Base-by-base conservation (phyloP, 2,329 filamentous ascomycete species). In the Phialophora chinensis region DNA sequence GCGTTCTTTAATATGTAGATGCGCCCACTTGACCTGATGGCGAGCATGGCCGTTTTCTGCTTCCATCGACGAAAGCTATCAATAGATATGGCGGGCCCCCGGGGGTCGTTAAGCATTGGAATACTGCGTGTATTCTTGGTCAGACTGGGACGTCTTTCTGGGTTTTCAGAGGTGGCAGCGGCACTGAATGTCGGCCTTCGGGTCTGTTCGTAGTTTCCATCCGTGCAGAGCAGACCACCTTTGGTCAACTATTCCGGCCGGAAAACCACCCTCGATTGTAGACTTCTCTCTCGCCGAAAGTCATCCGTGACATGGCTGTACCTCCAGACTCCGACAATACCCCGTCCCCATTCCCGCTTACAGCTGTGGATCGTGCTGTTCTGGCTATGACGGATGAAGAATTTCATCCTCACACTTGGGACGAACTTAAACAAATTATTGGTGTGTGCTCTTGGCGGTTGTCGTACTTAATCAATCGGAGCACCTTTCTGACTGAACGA, bases 361-460 rank as follows among this genome's bases (percentile, higher is more conserved):
- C 82, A 3, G 77, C 79, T 47, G 76, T 81, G 60, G 84, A 86
- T 73, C 80, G 79, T 35, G 73, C 80, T 63, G 75, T 85, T 29
- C 77, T 86, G 17, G 75, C 82, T 3, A 82, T 81, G 67, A 83
- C 76, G 58, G 84, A 86, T 71, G 83, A 84, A 66, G 80, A 86
- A 62, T 86, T 82, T 70, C 73, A 82, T 54, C 77, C 77, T 44
- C 83, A 84, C 58, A 81, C 81, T 62, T 86, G 85, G 85, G 77
- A 82, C 10, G 79, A 85, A 49, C 75, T 86, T 27, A 81, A 80
- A 69, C 72, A 79, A 42, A 84, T 86, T 71, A 84, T 86, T 73
- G 79, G 84, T 86, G 76, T 69, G 77, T 73, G 33, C 33, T 62
- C 25, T 35, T 27, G 38, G 42, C 27, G 14, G n/a, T 29, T 23